phyloP scores from a whole-genome alignment of 345 rosid species.

The Isatis tinctoria region DNA sequence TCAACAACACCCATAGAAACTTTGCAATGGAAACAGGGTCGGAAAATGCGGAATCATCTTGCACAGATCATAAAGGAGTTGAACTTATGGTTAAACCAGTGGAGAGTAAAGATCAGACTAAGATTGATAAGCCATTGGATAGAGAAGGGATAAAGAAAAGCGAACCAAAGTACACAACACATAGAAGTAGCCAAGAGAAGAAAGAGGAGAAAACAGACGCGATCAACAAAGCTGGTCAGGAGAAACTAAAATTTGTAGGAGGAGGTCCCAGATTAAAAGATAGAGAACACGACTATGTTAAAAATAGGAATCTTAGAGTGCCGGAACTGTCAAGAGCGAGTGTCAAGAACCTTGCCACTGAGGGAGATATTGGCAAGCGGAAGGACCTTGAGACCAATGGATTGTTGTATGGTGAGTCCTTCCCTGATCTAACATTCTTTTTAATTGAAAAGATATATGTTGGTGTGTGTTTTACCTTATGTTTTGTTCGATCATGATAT shows the following conservation, averaged over 20 bases:
- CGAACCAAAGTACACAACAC: conserved; percentile 37
- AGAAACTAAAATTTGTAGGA: conserved; percentile 32
- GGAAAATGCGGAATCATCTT: conserved; percentile 27
- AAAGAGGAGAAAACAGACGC: conserved; percentile 38
- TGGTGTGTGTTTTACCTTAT: background rate
- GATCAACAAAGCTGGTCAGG: conserved; percentile 29
- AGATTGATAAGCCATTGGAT: conserved; percentile 32
- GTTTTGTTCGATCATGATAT: background rate
- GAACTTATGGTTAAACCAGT: conserved; percentile 30
- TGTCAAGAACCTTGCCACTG: conserved; percentile 8
- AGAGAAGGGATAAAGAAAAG: conserved; percentile 35
- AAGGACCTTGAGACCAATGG: conserved; percentile 61
- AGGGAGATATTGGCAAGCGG: conserved; percentile 50
- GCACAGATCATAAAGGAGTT: conserved; percentile 36
- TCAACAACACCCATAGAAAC: conserved; percentile 26
- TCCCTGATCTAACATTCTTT: conserved; percentile 1
- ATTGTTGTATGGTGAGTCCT: conserved; percentile 58
- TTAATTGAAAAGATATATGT: background rate
- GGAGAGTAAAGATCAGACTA: conserved; percentile 38
- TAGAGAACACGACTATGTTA: background rate
- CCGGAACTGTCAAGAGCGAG: background rate
- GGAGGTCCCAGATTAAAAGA: conserved; percentile 27
- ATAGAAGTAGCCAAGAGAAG: conserved; percentile 35
- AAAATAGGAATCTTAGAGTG: background rate
- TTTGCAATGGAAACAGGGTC: conserved; percentile 18